A percentile compares a stretch with the other conserved stretches of the same genome.
Conservation (phyloP, 1,139 yeast genomes). For the Taphrina sp. region DNA sequence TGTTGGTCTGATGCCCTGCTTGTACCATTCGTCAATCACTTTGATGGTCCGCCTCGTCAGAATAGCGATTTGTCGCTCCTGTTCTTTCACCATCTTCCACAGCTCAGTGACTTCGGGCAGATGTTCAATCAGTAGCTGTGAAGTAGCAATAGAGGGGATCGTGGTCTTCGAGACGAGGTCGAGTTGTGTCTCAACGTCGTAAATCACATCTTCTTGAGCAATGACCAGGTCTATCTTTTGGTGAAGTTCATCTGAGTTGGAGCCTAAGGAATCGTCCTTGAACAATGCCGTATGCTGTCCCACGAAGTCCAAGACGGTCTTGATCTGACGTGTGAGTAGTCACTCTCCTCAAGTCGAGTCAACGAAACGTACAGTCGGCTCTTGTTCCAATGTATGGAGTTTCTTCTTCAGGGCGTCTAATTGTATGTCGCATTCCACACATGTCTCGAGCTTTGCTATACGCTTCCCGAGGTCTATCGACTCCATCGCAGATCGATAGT, state of each 20-base stretch:
- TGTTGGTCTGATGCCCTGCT: constrained; percentile 3
- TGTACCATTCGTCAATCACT: constrained; percentile 15
- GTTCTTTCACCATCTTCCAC: not conserved
- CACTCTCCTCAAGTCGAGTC: too few relatives aligned
- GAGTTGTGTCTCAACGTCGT: not conserved
- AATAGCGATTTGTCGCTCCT: not conserved
- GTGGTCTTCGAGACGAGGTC: not conserved
- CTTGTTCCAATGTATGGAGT: too few relatives aligned
- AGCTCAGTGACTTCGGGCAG: constrained; percentile 7
- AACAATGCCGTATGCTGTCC: not conserved
- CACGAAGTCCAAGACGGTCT: too few relatives aligned
- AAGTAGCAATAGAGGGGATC: constrained; percentile 1
- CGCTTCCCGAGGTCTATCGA: not conserved
- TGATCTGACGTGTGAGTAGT: too few relatives aligned
- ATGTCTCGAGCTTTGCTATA: not conserved
- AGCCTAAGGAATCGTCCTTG: not conserved
- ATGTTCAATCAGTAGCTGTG: not conserved
- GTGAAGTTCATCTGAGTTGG: too few relatives aligned
- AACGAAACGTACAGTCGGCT: too few relatives aligned
- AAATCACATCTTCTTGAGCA: not conserved
- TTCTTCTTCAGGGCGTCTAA: too few relatives aligned
- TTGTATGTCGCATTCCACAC: too few relatives aligned
- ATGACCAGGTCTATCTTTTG: not conserved
- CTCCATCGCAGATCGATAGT: not conserved
- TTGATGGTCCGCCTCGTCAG: constrained; percentile 2